Conservation (phyloP, 2,329 filamentous ascomycete species). For the Aspergillus sp. region DNA sequence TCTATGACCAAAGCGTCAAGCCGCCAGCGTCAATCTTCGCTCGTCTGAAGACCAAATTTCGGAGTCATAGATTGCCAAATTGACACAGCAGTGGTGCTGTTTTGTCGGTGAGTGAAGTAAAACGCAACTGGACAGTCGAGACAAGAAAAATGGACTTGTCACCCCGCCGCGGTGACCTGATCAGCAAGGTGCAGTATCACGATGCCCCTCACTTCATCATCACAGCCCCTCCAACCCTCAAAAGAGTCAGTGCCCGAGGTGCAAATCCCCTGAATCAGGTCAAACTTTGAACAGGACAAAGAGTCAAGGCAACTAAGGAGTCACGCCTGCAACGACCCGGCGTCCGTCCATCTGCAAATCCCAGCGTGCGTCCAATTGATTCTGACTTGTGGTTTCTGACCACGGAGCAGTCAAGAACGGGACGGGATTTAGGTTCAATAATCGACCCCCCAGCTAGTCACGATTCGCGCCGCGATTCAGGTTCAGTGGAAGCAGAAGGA, state of each 20-base stretch:
- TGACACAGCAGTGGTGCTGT: background rate
- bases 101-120: background rate
- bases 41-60: background rate
- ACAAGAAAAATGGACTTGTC: slow-evolving; percentile 4
- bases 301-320: background rate
- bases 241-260: background rate
- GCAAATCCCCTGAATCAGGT: background rate
- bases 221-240: background rate
- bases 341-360: slow-evolving; percentile 2
- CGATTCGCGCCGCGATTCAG: no score
- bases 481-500: no score
- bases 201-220: background rate
- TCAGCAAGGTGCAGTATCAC: background rate
- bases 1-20: background rate
- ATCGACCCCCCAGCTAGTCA: background rate
- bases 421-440: slow-evolving; percentile 6
- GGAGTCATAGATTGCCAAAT: background rate
- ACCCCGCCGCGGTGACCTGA: background rate
- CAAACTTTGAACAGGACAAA: background rate
- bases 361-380: background rate
- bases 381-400: background rate
- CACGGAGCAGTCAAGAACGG: background rate
- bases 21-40: background rate
- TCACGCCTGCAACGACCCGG: background rate
- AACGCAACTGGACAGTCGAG: background rate